Evolutionary conservation across 2,329 filamentous ascomycete genomes (phyloP), one percentile per base, ranked within the genome.

Genomic region (Aspergillus tanneri): DNA sequence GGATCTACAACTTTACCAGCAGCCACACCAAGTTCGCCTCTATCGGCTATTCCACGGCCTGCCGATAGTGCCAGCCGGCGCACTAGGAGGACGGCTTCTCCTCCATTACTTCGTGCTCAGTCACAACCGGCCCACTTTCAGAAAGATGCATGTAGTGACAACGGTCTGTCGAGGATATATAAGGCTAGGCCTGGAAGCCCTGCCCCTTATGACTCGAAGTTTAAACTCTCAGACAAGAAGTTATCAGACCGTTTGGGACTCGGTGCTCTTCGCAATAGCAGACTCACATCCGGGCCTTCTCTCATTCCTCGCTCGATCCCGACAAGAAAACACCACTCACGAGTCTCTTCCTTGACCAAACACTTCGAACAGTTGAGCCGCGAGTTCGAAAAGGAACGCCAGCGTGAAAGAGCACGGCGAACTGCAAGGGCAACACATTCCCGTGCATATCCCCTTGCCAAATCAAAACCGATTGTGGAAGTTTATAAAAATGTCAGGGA

Each of bases 301-400:
- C 79, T 92, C 34, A 97, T 99, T 51, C 91, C 91, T 22, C 84
- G 93, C 24, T 93, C 93, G 21, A 83, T 96, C 22, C 84, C 87
- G 42, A 63, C 67, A 41, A 88, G 85, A 64, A 84, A 80, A 58
- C 85, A 84, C 56, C 80, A 85, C 43, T 83, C 88, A 3, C 88
- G 87, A 60, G 93, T 99, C 2, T 95, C 90, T 7, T 90, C 86
- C n/a, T 77, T 99, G 41, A 90, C 93, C 14, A 89, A 89, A 59
- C 93, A 97, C 67, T 97, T 99, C 64, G 95, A 99, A 69, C 91
- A 97, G 67, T 78, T 99, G 47, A 96, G 90, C 59, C 86, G 91
- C 19, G 95, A 99, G 64, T 99, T 99, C 58, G 90, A 96, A 64
- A 95, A 92, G 61, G 92, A 99, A 70, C 83, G 93, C 36, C 82